Evolutionary conservation across 2,329 filamentous ascomycete genomes (phyloP).

Genomic region (Eutypella sp.): DNA sequence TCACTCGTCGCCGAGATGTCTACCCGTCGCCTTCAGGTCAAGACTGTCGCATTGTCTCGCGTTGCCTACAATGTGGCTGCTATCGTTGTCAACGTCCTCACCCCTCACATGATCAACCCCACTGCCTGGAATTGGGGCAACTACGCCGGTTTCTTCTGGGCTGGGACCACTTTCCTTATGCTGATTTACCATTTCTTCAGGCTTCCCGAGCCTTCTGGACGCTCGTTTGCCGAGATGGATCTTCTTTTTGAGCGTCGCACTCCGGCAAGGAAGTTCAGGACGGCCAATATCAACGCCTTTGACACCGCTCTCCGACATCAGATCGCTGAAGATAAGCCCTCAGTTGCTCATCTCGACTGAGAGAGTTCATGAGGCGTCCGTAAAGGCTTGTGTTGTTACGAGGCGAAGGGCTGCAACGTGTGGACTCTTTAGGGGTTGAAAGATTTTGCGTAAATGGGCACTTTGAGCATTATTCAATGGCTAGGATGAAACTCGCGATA

Average conservation of each 20-base stretch:
- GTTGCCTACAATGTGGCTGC: slow-evolving; percentile 33
- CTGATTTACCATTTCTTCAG: slow-evolving; percentile 61
- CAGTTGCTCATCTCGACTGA: too few relatives aligned
- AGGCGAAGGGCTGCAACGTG: too few relatives aligned
- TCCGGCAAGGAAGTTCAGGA: background rate
- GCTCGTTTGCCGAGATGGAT: slow-evolving; percentile 61
- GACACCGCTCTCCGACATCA: too few relatives aligned
- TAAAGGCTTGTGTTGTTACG: too few relatives aligned
- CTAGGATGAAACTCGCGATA: too few relatives aligned
- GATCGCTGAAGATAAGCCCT: too few relatives aligned
- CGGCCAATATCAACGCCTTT: too few relatives aligned
- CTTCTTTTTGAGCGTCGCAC: slow-evolving; percentile 31
- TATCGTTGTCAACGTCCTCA: slow-evolving; percentile 28
- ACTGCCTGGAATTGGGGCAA: slow-evolving; percentile 27
- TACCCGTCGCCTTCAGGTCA: slow-evolving; percentile 34
- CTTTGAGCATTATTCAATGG: too few relatives aligned
- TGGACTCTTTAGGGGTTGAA: too few relatives aligned
- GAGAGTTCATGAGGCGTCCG: too few relatives aligned
- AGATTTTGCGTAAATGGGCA: too few relatives aligned
- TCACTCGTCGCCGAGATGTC: slow-evolving; percentile 40
- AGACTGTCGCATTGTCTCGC: slow-evolving; percentile 36
- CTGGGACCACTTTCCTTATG: slow-evolving; percentile 41
- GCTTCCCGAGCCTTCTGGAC: slow-evolving; percentile 56
- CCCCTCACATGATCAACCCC: slow-evolving; percentile 28
- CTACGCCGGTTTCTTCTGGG: slow-evolving; percentile 26